These are phyloP conservation scores for Myriosclerotinia scirpicola DNA, from an alignment of 2,329 filamentous ascomycete genomes.

Conservation along the genomic window DNA sequence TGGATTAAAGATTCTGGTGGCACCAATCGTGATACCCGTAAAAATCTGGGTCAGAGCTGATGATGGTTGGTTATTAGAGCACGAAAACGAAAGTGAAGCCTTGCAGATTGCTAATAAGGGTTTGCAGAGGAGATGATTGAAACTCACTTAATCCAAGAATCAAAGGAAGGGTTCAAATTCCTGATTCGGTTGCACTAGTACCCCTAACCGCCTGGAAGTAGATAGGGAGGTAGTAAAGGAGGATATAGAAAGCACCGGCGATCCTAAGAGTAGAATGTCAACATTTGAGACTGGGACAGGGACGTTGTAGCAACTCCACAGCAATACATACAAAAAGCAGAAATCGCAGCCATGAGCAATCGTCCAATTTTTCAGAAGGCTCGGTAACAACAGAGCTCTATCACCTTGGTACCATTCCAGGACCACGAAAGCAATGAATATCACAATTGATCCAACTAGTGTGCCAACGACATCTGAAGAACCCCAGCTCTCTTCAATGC, in stretches of 20 bases:
- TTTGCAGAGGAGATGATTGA: conserved; percentile 28
- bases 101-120: too few species aligned
- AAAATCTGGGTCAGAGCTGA: too few species aligned
- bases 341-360: neutral
- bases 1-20: conserved; percentile 43
- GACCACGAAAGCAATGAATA: conserved; percentile 40
- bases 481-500: conserved; percentile 45
- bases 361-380: conserved; percentile 19
- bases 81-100: too few species aligned
- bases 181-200: conserved; percentile 40
- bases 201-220: conserved; percentile 50
- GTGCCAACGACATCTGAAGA: conserved; percentile 43
- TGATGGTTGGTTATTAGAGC: too few species aligned
- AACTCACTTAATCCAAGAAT: too few species aligned
- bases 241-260: neutral
- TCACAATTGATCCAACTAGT: conserved; percentile 39
- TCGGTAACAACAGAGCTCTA: conserved; percentile 41
- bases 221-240: conserved; percentile 49
- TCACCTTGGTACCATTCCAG: conserved; percentile 45
- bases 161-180: conserved; percentile 39
- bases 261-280: neutral
- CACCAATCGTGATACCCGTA: too few species aligned
- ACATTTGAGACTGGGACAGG: neutral
- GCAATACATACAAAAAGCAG: neutral
- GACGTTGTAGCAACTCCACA: too few species aligned